Base-by-base conservation (phyloP, 2,329 filamentous ascomycete genomes). In the Diaporthe capsici region DNA sequence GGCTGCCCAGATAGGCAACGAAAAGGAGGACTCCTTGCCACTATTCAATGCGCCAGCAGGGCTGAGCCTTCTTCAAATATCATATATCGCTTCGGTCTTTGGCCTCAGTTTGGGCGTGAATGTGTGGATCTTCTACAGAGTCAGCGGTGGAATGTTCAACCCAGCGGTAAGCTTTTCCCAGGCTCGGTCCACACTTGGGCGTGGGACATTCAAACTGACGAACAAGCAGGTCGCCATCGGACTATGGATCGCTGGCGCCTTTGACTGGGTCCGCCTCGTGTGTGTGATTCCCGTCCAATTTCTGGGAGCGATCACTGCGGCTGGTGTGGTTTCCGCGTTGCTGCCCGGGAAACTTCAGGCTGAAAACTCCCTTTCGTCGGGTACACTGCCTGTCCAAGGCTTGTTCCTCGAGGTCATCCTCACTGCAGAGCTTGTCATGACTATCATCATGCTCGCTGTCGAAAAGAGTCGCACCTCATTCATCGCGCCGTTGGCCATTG, bases 401-500 rank as follows among this genome's bases (percentile, higher is more conserved):
- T 80, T 91, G 34, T 89, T 91, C 79, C 88, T 91, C 74, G 89
- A 91, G 79, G 86, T 88, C 80, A 86, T 90, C 76, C 83, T 91
- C 37, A 91, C 89, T 2, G 85, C 88, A 1, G 85, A 90, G 80
- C 82, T 91, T 17, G 86, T 90, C 34, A 85, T 90, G 60, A 87
- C 88, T 4, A 87, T 90, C 73, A 87, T 89, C 80, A 92, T 92
- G 90, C 83, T 92, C 67, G 90, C 90, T 1, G 88, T 87, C 17
- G 90, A 92, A 78, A 92, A 93, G 81, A 91, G 92, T 81, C 89
- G 89, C 77, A 89, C 88, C 1, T 92, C 91, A 0, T 93, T 87
- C 79, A 84, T 93, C 9, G 91, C 91, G 0, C 91, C 91, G 0
- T 83, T 93, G 0, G 91, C 90, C 2, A 92, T 93, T 78, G 92